A percentile compares a stretch with the other conserved stretches of the same genome.
Conservation (phyloP, 768 basidiomycete species). For the Amanita subjunquillea region DNA sequence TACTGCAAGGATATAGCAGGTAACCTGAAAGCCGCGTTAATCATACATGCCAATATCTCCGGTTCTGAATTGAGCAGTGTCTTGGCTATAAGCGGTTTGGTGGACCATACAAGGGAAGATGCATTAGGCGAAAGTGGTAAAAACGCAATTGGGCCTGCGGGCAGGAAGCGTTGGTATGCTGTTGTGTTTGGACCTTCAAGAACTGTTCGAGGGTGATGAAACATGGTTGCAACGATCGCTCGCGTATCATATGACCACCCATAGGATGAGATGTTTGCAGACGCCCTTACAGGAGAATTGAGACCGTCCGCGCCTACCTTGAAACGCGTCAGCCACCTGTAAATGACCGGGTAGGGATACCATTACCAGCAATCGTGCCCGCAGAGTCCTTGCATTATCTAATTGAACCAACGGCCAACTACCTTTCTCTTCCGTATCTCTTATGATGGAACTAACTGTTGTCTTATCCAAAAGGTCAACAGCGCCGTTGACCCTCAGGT, state of each 20-base stretch:
- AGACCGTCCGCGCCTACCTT: conserved; percentile 94
- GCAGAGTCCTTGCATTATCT: conserved; percentile 52
- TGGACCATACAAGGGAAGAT: conserved; percentile 95
- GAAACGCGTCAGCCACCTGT: background rate
- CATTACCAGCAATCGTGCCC: conserved; percentile 66
- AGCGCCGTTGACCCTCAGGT: conserved; percentile 38
- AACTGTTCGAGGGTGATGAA: conserved; percentile 54
- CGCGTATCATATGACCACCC: conserved; percentile 90
- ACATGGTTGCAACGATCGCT: conserved; percentile 83
- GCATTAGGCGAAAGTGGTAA: conserved; percentile 71
- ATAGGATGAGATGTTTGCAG: conserved; percentile 75
- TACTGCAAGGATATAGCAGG: conserved; percentile 66
- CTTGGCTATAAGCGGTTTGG: conserved; percentile 63
- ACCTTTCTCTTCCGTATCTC: conserved; percentile 38
- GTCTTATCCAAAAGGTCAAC: conserved; percentile 63
- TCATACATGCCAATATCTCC: conserved; percentile 55
- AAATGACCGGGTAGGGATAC: background rate
- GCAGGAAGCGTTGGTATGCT: conserved; percentile 90
- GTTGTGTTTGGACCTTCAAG: conserved; percentile 62
- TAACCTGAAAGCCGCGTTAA: conserved; percentile 87
- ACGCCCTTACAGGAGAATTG: conserved; percentile 87
- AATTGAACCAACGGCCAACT: conserved; percentile 78
- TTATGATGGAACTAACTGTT: conserved; percentile 62
- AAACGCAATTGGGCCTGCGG: conserved; percentile 93
- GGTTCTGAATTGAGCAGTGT: conserved; percentile 59